Percentiles rank a stretch among this genome's conserved stretches.
Conservation (phyloP, 164 flowering plant genomes). For the Santalum album region DNA sequence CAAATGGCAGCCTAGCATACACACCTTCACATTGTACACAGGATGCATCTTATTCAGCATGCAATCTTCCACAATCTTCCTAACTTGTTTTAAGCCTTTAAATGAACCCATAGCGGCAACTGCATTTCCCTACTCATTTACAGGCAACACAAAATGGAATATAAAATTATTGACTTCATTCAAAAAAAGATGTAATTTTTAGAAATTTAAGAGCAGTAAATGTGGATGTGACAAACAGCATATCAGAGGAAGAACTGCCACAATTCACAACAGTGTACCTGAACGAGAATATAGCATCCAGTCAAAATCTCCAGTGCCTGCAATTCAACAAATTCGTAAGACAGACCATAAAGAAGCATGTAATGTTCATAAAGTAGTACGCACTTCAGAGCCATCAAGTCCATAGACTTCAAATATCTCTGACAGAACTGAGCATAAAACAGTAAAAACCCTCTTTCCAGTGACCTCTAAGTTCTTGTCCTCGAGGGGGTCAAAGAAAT, state of each 20-base stretch:
- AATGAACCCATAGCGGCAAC: slow-evolving; percentile 96
- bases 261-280: slow-evolving; percentile 33
- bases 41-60: slow-evolving; percentile 82
- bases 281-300: slow-evolving; percentile 85
- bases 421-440: too few species aligned
- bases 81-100: slow-evolving; percentile 84
- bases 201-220: too few species aligned
- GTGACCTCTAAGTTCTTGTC: too few species aligned
- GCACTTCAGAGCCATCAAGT: background rate
- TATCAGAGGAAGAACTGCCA: too few species aligned
- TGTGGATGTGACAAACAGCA: too few species aligned
- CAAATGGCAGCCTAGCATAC: background rate
- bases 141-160: slow-evolving; percentile 1
- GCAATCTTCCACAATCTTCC: slow-evolving; percentile 89
- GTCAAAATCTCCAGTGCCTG: slow-evolving; percentile 96
- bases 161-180: too few species aligned
- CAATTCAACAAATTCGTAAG: slow-evolving; percentile 9
- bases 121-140: slow-evolving; percentile 60
- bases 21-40: slow-evolving; percentile 73
- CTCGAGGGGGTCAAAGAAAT: background rate
- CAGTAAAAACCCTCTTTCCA: too few species aligned
- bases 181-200: too few species aligned
- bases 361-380: background rate
- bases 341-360: background rate
- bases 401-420: too few species aligned